These are phyloP conservation scores for Citrus sinensis DNA, from an alignment of 345 rosid species.

Conservation along the genomic window DVS_A1.0 CM039168.1:27456501-27457000, in stretches of 20 bases:
- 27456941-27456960: background rate
- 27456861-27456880: slow-evolving; percentile 8
- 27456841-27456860: slow-evolving; percentile 9
- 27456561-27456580: background rate
- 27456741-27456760: slow-evolving; percentile 98
- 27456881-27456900: background rate
- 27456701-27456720: slow-evolving; percentile 91
- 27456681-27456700: slow-evolving; percentile 82
- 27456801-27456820: slow-evolving; percentile 89
- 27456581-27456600: background rate
- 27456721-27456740: slow-evolving; percentile 98
- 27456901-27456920: background rate
- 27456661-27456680: slow-evolving; percentile 52
- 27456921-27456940: background rate
- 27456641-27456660: background rate
- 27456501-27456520: background rate
- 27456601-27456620: background rate
- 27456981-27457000: background rate
- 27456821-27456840: slow-evolving; percentile 97
- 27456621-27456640: background rate
- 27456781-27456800: slow-evolving; percentile 95
- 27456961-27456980: background rate
- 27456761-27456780: slow-evolving; percentile 93
- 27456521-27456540: background rate
- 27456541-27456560: background rate